These are phyloP conservation scores for Heliocybe sulcata DNA, from an alignment of 1,284 basidiomycete genomes.

Conservation along the genomic window DNA sequence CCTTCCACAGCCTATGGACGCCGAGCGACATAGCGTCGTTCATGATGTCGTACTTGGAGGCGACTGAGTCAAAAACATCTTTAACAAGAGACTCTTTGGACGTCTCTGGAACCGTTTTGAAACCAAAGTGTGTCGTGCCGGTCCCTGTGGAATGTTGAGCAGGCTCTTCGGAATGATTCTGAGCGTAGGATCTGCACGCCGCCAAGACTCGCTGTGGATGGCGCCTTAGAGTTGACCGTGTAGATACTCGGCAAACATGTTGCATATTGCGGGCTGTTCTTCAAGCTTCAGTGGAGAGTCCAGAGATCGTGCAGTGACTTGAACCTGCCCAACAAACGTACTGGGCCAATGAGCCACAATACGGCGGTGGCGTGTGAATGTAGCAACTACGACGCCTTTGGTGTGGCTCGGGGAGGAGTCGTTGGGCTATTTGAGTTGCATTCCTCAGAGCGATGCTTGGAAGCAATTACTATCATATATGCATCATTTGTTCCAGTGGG, in stretches of 20 bases:
- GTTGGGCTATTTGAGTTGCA: too few species aligned
- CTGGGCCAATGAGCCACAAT: too few species aligned
- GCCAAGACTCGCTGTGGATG: not conserved
- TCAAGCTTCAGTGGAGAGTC: too few species aligned
- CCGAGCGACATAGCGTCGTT: conserved; percentile 98
- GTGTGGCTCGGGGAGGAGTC: too few species aligned
- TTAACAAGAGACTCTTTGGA: conserved; percentile 78
- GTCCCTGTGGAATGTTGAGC: conserved; percentile 27
- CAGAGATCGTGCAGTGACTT: too few species aligned
- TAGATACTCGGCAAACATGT: not conserved
- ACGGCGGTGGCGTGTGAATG: too few species aligned
- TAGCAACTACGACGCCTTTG: too few species aligned
- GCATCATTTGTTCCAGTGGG: too few species aligned
- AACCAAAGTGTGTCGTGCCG: conserved; percentile 94
- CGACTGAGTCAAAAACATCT: conserved; percentile 92
- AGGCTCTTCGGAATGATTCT: not conserved
- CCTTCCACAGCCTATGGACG: conserved; percentile 97
- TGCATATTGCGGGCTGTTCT: not conserved
- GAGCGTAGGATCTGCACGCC: not conserved
- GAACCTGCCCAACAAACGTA: too few species aligned
- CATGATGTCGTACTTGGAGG: conserved; percentile 96
- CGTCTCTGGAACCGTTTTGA: conserved; percentile 77
- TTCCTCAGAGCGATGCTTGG: too few species aligned
- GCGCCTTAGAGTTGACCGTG: not conserved
- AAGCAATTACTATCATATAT: too few species aligned